A percentile compares a stretch with the other conserved stretches of the same genome.
These are phyloP conservation scores for Picea mariana DNA, from an alignment of 83 land plant genomes.

Conservation along the genomic window DNA sequence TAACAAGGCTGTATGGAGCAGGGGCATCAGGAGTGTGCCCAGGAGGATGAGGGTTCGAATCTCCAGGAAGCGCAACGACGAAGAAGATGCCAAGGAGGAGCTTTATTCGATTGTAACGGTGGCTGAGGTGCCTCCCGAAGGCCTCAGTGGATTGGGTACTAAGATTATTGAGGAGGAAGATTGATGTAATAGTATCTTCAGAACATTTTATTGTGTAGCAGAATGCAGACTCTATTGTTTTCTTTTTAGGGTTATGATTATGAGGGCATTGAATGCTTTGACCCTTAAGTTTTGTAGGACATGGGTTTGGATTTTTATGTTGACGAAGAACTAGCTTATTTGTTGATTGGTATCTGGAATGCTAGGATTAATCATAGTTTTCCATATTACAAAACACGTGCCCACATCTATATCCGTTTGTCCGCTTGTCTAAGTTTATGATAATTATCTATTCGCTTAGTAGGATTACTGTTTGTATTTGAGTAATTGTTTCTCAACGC, in stretches of 20 bases:
- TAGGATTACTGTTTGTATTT: no score
- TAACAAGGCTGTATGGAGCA: constrained; percentile 48
- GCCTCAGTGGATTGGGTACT: constrained; percentile 49
- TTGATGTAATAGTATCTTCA: constrained; percentile 6
- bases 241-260: neutral
- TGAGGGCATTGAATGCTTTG: neutral
- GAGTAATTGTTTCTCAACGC: no score
- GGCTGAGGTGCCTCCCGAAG: constrained; percentile 60
- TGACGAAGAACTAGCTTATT: neutral
- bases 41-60: constrained; percentile 54
- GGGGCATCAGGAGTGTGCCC: constrained; percentile 59
- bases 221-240: no score
- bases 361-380: no score
- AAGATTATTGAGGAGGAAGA: constrained; percentile 59
- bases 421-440: no score
- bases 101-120: constrained; percentile 55
- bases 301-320: neutral
- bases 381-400: no score
- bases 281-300: constrained; percentile 9
- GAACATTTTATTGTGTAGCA: no score
- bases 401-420: no score
- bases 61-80: constrained; percentile 49
- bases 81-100: constrained; percentile 57
- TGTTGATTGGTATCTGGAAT: neutral
- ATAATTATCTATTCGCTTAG: no score